Base-by-base conservation (phyloP, 768 basidiomycete genomes). In the Hygrophoropsis aurantiaca region DNA sequence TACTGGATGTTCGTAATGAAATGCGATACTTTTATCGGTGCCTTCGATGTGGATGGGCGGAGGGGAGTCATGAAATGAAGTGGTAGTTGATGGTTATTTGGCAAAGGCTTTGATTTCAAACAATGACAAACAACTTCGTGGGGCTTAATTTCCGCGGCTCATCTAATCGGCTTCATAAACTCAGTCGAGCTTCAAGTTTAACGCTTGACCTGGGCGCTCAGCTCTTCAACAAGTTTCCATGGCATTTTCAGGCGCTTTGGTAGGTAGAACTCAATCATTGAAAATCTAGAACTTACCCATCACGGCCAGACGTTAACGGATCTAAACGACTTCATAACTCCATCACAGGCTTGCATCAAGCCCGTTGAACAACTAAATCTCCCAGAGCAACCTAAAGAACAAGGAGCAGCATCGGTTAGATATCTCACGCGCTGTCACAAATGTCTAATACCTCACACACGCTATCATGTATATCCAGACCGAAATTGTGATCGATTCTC, bases 301-400 rank as follows among this genome's bases (percentile, higher is more conserved):
- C 48, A 44, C 3, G 35, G 46, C 47, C 43, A 94, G 91, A 94
- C 88, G 8, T 72, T 97, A 39, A 92, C 91, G 16, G 94, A 95
- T 68, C 78, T 98, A 41, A 97, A 97, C 65, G 97, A 98, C 68
- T 99, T 94, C 65, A 90, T 99, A 35, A 88, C 91, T 0, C 97
- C 97, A 2, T 88, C 93, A 1, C 95, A 97, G 69, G 89, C 89
- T 16, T 99, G 97, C 68, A 97, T 98, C 69, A 97, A 97, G 60
- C 95, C 97, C 0, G 92, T 98, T 19, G 75, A 83, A 56, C 73
- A 78, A 49, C 66, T 69, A 8, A 76, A 78, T 36, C 44, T 52
- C 32, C 59, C 59, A 65, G 78, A 71, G 65, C 78, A 59, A 4
- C 41, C 54, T 11, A 64, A 65, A 35, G 71, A 70, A 20, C 59